These are phyloP conservation scores for Musa acuminata DNA, from an alignment of 176 grass and related monocot genomes.

Conservation along the genomic window DNA sequence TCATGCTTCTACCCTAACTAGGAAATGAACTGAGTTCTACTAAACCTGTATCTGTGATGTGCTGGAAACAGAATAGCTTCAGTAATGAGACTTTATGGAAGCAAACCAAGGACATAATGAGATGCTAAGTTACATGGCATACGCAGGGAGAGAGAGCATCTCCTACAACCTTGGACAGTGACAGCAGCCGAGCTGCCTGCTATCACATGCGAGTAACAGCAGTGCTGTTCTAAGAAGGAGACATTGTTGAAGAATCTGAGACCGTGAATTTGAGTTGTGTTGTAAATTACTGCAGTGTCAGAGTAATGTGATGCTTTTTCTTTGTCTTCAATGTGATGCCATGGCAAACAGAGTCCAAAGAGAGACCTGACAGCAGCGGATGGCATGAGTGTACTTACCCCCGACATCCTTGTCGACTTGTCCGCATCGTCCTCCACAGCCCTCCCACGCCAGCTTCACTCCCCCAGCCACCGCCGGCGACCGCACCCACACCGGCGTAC, in stretches of 20 bases:
- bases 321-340: not conserved
- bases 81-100: too few species aligned
- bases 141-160: not conserved
- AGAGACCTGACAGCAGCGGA: not conserved
- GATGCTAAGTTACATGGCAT: too few species aligned
- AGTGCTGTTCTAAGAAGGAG: too few species aligned
- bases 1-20: too few species aligned
- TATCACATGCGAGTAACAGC: not conserved
- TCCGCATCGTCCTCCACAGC: not conserved
- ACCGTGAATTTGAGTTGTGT: not conserved
- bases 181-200: not conserved
- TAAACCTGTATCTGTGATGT: too few species aligned
- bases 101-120: too few species aligned
- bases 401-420: constrained; percentile 32
- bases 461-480: constrained; percentile 5
- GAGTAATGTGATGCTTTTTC: not conserved
- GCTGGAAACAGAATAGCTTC: too few species aligned
- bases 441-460: not conserved
- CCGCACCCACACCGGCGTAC: constrained; percentile 6
- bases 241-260: not conserved
- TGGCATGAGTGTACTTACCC: constrained; percentile 23
- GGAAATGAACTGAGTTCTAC: too few species aligned
- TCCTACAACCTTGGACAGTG: not conserved
- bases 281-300: not conserved
- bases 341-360: not conserved